Percentiles rank a stretch among this genome's conserved stretches.
Conservation (phyloP, 2,329 filamentous ascomycete genomes). For the Cordyceps javanica region DNA sequence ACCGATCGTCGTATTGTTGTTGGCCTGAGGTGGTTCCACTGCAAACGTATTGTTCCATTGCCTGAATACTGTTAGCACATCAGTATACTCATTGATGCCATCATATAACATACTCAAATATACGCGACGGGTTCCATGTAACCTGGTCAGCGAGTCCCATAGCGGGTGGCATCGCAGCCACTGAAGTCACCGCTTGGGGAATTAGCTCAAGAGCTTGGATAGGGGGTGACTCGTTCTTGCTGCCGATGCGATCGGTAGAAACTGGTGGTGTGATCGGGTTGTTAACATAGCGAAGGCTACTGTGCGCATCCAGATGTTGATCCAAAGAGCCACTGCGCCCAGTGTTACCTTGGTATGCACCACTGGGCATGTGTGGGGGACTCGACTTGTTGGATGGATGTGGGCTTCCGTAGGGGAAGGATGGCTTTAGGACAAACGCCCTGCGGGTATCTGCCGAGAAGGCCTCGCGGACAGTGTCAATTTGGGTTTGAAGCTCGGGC, state of each 20-base stretch:
- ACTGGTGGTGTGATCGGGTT: constrained; percentile 78
- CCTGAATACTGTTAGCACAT: constrained; percentile 37
- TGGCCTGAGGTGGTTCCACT: constrained; percentile 41
- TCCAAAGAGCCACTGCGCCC: constrained; percentile 44
- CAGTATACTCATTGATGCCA: background rate
- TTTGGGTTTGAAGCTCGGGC: constrained; percentile 83
- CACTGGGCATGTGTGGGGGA: constrained; percentile 48
- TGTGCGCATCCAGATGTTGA: constrained; percentile 47
- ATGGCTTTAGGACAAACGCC: constrained; percentile 82
- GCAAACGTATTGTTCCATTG: constrained; percentile 96
- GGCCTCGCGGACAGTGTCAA: constrained; percentile 80
- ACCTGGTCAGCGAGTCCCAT: constrained; percentile 58
- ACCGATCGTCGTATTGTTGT: constrained; percentile 40
- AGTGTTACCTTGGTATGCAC: constrained; percentile 42
- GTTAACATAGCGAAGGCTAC: constrained; percentile 53
- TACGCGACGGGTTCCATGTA: constrained; percentile 77
- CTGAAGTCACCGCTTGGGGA: constrained; percentile 49
- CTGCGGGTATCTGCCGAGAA: constrained; percentile 83
- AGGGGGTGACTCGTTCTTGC: constrained; percentile 70
- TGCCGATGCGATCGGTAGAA: constrained; percentile 64
- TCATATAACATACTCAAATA: constrained; percentile 66
- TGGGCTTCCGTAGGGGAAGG: constrained; percentile 81
- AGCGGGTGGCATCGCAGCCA: constrained; percentile 43
- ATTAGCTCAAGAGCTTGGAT: constrained; percentile 68
- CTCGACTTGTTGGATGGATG: constrained; percentile 57